A percentile compares a stretch with the other conserved stretches of the same genome.
phyloP scores from a whole-genome alignment of 345 rosid species.

The Sonneratia alba region DNA sequence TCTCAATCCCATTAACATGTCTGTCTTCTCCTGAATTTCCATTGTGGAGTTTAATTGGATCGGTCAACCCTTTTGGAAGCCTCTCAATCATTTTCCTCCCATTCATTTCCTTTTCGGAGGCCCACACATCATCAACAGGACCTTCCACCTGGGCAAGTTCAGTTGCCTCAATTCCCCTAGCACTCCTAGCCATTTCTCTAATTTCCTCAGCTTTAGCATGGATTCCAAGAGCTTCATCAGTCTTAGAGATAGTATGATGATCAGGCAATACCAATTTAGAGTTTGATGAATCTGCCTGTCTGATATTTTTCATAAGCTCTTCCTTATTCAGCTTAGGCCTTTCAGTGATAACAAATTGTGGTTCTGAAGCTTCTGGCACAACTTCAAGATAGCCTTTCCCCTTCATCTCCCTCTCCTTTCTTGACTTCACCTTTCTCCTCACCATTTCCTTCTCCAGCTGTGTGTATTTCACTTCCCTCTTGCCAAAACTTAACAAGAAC shows the following conservation, averaged over 20 bases:
- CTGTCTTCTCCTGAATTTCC: neutral
- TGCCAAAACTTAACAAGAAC: conserved; percentile 24
- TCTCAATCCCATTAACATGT: conserved; percentile 12
- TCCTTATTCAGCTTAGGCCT: conserved; percentile 59
- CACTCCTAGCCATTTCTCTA: conserved; percentile 45
- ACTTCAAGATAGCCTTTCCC: conserved; percentile 49
- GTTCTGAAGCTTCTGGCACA: conserved; percentile 29
- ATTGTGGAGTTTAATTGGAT: neutral
- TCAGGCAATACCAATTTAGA: conserved; percentile 20
- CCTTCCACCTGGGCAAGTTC: conserved; percentile 16
- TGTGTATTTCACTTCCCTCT: conserved; percentile 33
- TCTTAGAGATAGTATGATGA: conserved; percentile 17
- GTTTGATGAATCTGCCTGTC: conserved; percentile 28
- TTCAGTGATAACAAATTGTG: conserved; percentile 17
- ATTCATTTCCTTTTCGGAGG: conserved; percentile 10
- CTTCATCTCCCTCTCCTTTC: conserved; percentile 42
- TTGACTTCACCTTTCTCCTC: conserved; percentile 66
- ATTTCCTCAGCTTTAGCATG: conserved; percentile 41
- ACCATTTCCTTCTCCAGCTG: conserved; percentile 78
- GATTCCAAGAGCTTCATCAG: conserved; percentile 11
- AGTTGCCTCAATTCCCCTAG: conserved; percentile 36
- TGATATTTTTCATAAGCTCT: conserved; percentile 38
- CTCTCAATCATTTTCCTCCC: neutral
- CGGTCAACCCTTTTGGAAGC: neutral
- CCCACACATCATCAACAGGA: conserved; percentile 26